Evolutionary conservation across 148 eudicot species (phyloP), one percentile per base, ranked within the genome.

Genomic region (Rhododendron simsii): DNA sequence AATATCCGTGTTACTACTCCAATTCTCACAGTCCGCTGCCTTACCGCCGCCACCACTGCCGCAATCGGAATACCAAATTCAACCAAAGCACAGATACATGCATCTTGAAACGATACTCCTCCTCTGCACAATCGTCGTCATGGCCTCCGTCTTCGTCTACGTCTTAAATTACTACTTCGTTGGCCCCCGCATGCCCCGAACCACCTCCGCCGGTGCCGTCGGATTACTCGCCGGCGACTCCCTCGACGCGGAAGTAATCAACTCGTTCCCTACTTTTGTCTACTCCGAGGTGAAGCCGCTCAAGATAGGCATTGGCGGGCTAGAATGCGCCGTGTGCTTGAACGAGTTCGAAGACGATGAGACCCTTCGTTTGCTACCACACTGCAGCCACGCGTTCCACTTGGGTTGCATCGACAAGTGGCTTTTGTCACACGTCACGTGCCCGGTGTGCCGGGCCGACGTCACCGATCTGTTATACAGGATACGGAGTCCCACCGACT

Each of bases 251-350:
- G 47, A 82, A 0, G 75, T 88, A 5, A 51, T 91, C 26, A 86
- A 87, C 18, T 11, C 88, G 0, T 92, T 93, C 81, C 95, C 95
- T 0, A 82, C 92, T 0, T 90, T 92, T 10, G 20, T 85, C 0
- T 92, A 91, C 88, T 88, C 91, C 0, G 93, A 90, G 41, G 91
- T 92, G 20, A 93, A 88, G 37, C 53, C 37, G 85, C 91, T 89
- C 86, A 87, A 91, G 28, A 78, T 86, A 28, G 91, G 88, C 16
- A 84, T 84, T 10, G 87, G 85, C 0, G 82, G 80, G 51, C 81
- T 89, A 20, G 94, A 92, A 61, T 92, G 95, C 87, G 93, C 92
- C 48, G 90, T 93, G 30, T 93, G 95, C 84, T n/a, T 93, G 26
- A 88, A 51, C 75, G 93, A 92, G 85, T 93, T 93, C 37, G 71